Percentiles rank a stretch among this genome's conserved stretches.
phyloP scores from a whole-genome alignment of 2,329 filamentous ascomycete species.

The Lasiodiplodia gonubiensis region DNA sequence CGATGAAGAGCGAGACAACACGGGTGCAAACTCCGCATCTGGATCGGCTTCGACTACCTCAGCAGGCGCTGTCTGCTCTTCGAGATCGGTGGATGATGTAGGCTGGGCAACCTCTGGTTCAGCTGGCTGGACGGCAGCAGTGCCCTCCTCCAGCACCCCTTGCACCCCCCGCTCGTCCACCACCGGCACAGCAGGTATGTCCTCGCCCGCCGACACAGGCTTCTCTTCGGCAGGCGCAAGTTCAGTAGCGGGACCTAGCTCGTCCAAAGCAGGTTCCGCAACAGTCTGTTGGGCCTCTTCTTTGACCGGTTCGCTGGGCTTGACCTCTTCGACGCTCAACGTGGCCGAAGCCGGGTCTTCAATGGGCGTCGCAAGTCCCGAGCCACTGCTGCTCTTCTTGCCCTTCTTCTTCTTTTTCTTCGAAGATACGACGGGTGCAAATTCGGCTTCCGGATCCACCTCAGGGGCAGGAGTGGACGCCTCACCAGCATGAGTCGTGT shows the following conservation, averaged over 20 bases:
- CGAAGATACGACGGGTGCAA: background rate
- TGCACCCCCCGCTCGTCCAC: conserved; percentile 10
- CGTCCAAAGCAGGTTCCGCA: background rate
- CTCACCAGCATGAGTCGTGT: background rate
- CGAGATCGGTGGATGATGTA: background rate
- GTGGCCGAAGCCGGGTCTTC: background rate
- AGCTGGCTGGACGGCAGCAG: conserved; percentile 13
- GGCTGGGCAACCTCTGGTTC: background rate
- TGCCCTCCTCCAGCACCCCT: conserved; percentile 1
- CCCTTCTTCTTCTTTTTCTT: conserved; percentile 32
- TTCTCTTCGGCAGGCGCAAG: background rate
- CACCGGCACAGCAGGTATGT: background rate
- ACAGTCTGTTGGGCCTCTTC: background rate
- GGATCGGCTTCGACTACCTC: background rate
- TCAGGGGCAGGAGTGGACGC: background rate
- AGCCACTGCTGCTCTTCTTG: conserved; percentile 32
- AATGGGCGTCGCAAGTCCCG: background rate
- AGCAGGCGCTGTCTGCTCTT: background rate
- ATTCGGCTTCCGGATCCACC: background rate
- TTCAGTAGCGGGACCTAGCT: background rate
- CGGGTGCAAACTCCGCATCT: background rate
- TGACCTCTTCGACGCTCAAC: background rate
- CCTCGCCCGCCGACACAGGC: background rate
- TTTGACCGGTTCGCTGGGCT: background rate
- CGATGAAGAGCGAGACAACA: background rate